Evolutionary conservation across 192 early-diverging fungal genomes (phyloP), one percentile per base, ranked within the genome.

Genomic region (Gamsiella multidivaricata): DNA sequence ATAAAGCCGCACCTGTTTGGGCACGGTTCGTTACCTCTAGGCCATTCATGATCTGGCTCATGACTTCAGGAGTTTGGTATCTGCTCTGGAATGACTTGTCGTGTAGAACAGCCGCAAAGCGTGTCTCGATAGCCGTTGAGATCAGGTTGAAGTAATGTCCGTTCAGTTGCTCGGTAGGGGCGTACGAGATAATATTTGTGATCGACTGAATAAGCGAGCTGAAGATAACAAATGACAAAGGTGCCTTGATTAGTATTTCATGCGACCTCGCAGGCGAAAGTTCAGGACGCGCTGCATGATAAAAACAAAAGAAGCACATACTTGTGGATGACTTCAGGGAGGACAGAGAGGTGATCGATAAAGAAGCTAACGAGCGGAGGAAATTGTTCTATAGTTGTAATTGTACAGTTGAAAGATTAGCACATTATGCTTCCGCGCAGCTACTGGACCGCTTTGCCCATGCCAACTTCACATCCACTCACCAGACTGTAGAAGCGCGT

Each of bases 141-240:
- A 92, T 85, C 45, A 84, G 55, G 23, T 75, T 60, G 55, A 92
- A 86, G 63, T 93, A 93, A n/a, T 81, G 82, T 10, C 81, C 62
- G 20, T 82, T 81, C 26, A 89, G 36, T 18, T 80, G 80, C 9
- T 70, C 61, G 31, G 87, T 81, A 0, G 82, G 64, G 2, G 85
- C 80, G 43, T 87, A 85, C 26, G 88, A 88, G 1, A 87, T 82
- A 45, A 92, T 87, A 23, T 76, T 83, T 14, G 88, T 85, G 45
- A 91, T 83, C 26, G 87, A 87, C 58, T 90, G 84, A 20, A 94
- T 88, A 36, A 94, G 70, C 0, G 82, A 85, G 63, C 89, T 89
- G 66, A 25, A 5, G 32, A 52, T 43, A 68, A 37, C 7, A 18
- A 50, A 60, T 8, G 28, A 47, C 58, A 61, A 47, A 47, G n/a